phyloP scores from a whole-genome alignment of 371 early-diverging fungal species.

The Mucor piriformis region DNA sequence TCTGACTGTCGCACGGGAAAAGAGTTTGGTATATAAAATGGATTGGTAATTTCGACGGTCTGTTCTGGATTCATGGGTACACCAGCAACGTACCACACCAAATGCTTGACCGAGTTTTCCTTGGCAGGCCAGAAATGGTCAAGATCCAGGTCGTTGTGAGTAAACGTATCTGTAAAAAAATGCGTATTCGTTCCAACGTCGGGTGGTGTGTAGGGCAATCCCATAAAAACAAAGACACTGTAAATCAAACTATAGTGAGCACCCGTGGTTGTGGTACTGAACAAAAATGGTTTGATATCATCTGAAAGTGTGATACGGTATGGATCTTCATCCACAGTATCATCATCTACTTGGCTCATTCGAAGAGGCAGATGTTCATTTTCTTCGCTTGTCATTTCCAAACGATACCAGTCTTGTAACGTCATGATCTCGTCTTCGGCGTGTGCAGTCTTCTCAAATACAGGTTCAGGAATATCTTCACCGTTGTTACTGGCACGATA shows the following conservation, averaged over 20 bases:
- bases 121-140: constrained; percentile 39
- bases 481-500: constrained; percentile 28
- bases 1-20: constrained; percentile 54
- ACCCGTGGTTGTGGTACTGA: constrained; percentile 48
- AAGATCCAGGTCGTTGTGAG: constrained; percentile 50
- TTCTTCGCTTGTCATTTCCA: constrained; percentile 18
- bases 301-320: constrained; percentile 74
- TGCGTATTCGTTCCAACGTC: constrained; percentile 53
- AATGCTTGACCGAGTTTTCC: constrained; percentile 2
- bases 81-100: constrained; percentile 42
- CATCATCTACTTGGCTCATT: constrained; percentile 28
- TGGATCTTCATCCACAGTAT: constrained; percentile 64
- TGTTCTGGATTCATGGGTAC: constrained; percentile 53
- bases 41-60: constrained; percentile 14
- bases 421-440: neutral
- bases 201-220: constrained; percentile 56
- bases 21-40: constrained; percentile 49
- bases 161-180: constrained; percentile 59
- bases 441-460: neutral
- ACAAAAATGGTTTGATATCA: constrained; percentile 68
- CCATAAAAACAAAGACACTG: constrained; percentile 58
- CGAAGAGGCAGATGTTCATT: constrained; percentile 32
- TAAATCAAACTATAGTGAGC: constrained; percentile 52
- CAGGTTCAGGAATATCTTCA: constrained; percentile 2
- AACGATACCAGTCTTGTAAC: constrained; percentile 13